Conservation (phyloP, 176 grass and related monocot species). For the Poa pratensis region DNA sequence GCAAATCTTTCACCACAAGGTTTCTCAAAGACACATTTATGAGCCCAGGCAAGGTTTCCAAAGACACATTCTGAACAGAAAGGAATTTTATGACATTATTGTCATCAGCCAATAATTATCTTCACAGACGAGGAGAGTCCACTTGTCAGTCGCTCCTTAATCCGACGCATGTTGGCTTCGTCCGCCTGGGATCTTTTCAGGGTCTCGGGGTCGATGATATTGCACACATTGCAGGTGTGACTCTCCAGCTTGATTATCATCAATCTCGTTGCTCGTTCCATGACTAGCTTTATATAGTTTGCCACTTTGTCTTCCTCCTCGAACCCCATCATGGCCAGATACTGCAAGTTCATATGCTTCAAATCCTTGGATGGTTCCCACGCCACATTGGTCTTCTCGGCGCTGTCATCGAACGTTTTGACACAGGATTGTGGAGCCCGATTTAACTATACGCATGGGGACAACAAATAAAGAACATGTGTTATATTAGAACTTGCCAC, state of each 20-base stretch:
- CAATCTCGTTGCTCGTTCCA: neutral
- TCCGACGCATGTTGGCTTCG: neutral
- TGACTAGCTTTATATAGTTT: slow-evolving; percentile 17
- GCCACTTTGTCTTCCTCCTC: slow-evolving; percentile 21
- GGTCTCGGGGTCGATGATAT: neutral
- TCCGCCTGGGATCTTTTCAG: neutral
- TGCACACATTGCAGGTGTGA: neutral
- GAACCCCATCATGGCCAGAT: neutral
- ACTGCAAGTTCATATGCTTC: neutral
- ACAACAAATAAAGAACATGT: neutral
- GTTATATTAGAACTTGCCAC: neutral
- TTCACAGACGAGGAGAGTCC: neutral
- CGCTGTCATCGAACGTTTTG: neutral
- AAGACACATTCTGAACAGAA: neutral
- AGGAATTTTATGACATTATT: neutral
- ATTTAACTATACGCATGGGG: slow-evolving; percentile 3
- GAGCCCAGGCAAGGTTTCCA: neutral
- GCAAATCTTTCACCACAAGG: neutral
- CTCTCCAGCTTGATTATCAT: neutral
- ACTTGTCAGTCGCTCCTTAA: neutral
- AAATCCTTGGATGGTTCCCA: slow-evolving; percentile 12
- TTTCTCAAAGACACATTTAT: neutral
- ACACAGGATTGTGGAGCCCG: slow-evolving; percentile 13
- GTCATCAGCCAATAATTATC: neutral
- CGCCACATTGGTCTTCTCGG: neutral